phyloP scores from a whole-genome alignment of 768 basidiomycete genomes.

The Cystobasidium ongulense region DNA sequence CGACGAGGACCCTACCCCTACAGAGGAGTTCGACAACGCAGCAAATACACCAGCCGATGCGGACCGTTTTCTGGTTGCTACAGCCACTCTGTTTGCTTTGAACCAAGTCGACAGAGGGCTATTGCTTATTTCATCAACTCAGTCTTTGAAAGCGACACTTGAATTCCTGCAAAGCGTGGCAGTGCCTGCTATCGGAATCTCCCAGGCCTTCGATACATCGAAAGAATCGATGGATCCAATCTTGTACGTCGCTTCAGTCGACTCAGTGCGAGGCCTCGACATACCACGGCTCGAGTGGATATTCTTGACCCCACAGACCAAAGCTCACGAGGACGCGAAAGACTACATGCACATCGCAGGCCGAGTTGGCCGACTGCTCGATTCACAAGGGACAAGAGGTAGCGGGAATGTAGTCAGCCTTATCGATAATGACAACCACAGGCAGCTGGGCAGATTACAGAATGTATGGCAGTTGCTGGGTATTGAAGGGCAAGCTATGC shows the following conservation, averaged over 20 bases:
- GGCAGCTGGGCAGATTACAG: not conserved
- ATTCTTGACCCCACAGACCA: conserved; percentile 7
- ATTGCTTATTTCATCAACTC: conserved; percentile 3
- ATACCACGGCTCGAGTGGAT: conserved; percentile 7
- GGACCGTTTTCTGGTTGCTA: not conserved
- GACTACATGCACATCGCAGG: conserved; percentile 13
- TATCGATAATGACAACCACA: not conserved
- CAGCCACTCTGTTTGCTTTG: conserved; percentile 6
- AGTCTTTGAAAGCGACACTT: conserved; percentile 7
- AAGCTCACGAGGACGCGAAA: not conserved
- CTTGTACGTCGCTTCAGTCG: conserved; percentile 16
- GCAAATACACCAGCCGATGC: not conserved
- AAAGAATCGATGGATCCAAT: not conserved
- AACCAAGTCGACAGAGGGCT: conserved; percentile 12
- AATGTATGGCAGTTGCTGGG: conserved; percentile 8
- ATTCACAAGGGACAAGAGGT: not conserved
- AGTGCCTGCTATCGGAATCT: not conserved
- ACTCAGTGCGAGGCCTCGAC: conserved; percentile 24
- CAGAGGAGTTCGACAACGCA: not conserved
- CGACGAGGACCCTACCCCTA: not conserved
- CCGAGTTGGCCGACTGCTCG: conserved; percentile 2
- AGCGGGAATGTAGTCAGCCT: conserved; percentile 6
- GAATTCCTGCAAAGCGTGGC: not conserved
- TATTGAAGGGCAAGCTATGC: conserved; percentile 8
- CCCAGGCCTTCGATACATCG: not conserved